Evolutionary conservation across 2,329 filamentous ascomycete species (phyloP).

Genomic region (Talaromyces amestolkiae): DNA sequence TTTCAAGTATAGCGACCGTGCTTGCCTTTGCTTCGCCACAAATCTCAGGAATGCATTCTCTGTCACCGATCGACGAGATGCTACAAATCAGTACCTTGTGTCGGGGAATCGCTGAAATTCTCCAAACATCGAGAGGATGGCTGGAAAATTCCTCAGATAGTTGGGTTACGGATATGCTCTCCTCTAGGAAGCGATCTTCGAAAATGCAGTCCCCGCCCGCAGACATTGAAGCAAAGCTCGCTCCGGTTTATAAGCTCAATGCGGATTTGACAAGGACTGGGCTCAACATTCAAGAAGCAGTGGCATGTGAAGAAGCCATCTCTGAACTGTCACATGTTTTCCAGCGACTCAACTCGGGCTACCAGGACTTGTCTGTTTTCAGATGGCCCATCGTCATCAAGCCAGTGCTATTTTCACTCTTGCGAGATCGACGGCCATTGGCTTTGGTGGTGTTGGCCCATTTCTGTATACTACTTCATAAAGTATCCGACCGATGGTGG

Average conservation of each 20-base stretch:
- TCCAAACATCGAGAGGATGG: slow-evolving; percentile 25
- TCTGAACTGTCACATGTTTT: slow-evolving; percentile 24
- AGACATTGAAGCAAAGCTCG: slow-evolving; percentile 22
- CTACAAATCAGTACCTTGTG: slow-evolving; percentile 29
- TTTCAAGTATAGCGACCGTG: slow-evolving; percentile 32
- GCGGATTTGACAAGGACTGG: slow-evolving; percentile 22
- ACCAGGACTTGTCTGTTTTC: slow-evolving; percentile 48
- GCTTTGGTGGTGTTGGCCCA: slow-evolving; percentile 64
- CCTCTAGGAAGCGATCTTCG: slow-evolving; percentile 7
- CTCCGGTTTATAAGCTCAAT: slow-evolving; percentile 18
- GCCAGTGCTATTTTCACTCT: slow-evolving; percentile 61
- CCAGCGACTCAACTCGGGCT: slow-evolving; percentile 23
- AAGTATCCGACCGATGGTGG: slow-evolving; percentile 65
- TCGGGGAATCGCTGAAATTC: slow-evolving; percentile 29
- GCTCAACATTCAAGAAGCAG: slow-evolving; percentile 23
- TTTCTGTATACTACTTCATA: slow-evolving; percentile 64
- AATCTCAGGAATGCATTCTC: slow-evolving; percentile 20
- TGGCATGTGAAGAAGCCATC: slow-evolving; percentile 26
- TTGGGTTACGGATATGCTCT: slow-evolving; percentile 21
- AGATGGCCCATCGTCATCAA: slow-evolving; percentile 61
- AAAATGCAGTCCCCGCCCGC: slow-evolving; percentile 22
- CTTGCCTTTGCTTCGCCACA: slow-evolving; percentile 31
- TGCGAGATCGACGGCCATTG: slow-evolving; percentile 59
- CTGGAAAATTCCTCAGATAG: slow-evolving; percentile 22
- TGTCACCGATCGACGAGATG: slow-evolving; percentile 27